Evolutionary conservation across 2,329 filamentous ascomycete species (phyloP).

Genomic region (Ceratocystis lukuohia): DNA sequence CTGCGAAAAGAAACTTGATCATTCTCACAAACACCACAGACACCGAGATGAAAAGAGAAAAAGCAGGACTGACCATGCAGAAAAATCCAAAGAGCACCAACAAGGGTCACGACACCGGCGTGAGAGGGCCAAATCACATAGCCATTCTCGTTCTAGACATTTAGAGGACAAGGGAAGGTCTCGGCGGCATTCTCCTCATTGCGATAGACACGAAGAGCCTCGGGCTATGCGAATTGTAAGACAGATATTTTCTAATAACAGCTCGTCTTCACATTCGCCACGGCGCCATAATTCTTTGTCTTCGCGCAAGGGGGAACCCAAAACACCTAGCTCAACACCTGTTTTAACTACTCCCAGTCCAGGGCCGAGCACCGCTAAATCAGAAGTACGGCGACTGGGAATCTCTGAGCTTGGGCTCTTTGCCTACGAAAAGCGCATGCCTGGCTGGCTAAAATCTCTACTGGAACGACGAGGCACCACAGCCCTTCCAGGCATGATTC

Average conservation of each 20-base stretch:
- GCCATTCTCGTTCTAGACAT: not conserved
- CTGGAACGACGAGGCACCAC: conserved; percentile 42
- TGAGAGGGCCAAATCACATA: not conserved
- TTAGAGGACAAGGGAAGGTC: not conserved
- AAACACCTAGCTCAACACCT: not conserved
- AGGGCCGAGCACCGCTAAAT: not conserved
- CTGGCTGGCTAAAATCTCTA: conserved; percentile 49
- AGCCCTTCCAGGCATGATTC: not conserved
- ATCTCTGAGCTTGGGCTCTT: conserved; percentile 55
- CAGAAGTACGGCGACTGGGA: conserved; percentile 3
- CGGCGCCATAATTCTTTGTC: not conserved
- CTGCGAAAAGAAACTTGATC: not conserved
- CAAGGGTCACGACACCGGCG: not conserved
- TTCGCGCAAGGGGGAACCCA: not conserved
- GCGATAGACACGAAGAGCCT: conserved; percentile 6
- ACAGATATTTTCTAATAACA: not conserved
- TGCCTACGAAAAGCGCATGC: conserved; percentile 63
- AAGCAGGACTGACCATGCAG: not conserved
- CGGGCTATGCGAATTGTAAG: conserved; percentile 7
- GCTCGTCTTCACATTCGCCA: not conserved
- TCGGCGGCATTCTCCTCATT: not conserved
- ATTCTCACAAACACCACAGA: not conserved
- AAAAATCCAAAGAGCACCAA: not conserved
- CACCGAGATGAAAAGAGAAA: not conserved
- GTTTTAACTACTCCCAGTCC: not conserved